Evolutionary conservation across 768 basidiomycete species (phyloP).

Genomic region (Boletus edulis): DNA sequence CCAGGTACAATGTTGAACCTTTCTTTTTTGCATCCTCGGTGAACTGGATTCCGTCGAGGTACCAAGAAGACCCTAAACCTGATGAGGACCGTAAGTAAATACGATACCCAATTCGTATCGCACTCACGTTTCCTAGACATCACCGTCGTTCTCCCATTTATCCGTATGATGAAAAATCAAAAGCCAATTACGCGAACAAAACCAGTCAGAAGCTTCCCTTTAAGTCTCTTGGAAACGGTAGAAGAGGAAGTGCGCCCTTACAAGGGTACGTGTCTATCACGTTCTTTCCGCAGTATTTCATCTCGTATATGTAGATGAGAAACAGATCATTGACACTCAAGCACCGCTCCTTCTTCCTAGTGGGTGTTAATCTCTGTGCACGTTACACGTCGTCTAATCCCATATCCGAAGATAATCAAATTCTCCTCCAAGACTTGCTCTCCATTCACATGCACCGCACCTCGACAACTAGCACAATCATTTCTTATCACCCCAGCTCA

Average conservation of each 20-base stretch:
- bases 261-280: slow-evolving; percentile 9
- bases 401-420: slow-evolving; percentile 10
- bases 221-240: background rate
- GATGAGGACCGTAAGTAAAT: slow-evolving; percentile 49
- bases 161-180: slow-evolving; percentile 38
- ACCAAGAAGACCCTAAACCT: slow-evolving; percentile 46
- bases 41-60: slow-evolving; percentile 69
- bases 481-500: slow-evolving; percentile 32
- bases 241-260: slow-evolving; percentile 8
- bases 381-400: background rate
- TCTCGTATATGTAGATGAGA: slow-evolving; percentile 13
- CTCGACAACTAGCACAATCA: slow-evolving; percentile 20
- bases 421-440: slow-evolving; percentile 44
- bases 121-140: slow-evolving; percentile 42
- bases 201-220: slow-evolving; percentile 8
- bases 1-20: slow-evolving; percentile 56
- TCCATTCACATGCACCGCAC: slow-evolving; percentile 52
- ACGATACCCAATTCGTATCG: slow-evolving; percentile 23
- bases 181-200: slow-evolving; percentile 18
- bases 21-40: slow-evolving; percentile 64
- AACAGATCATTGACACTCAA: slow-evolving; percentile 49
- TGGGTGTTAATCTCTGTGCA: slow-evolving; percentile 14
- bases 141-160: slow-evolving; percentile 54
- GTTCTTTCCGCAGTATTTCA: background rate
- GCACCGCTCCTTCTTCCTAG: slow-evolving; percentile 41